These are phyloP conservation scores for Apiospora pterosperma DNA, from an alignment of 2,329 filamentous ascomycete genomes.

Conservation along the genomic window DNA sequence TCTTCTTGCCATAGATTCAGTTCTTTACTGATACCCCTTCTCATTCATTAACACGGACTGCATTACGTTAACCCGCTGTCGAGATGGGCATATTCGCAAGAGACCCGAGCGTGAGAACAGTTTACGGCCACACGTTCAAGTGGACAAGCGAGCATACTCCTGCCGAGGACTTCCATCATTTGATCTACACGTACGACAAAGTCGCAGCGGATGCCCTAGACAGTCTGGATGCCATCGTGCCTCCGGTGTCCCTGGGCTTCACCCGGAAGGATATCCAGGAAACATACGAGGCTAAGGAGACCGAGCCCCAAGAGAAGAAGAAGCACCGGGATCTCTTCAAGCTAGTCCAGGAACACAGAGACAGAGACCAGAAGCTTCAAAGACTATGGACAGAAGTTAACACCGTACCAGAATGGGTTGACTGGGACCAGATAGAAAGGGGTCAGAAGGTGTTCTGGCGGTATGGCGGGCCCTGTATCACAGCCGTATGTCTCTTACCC, in stretches of 20 bases:
- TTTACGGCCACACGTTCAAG: constrained; percentile 67
- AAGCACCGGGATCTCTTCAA: constrained; percentile 57
- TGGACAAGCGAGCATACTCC: constrained; percentile 64
- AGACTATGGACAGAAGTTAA: constrained; percentile 65
- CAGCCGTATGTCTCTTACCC: constrained; percentile 37
- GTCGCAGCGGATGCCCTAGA: constrained; percentile 65
- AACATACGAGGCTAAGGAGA: not conserved
- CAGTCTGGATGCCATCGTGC: constrained; percentile 59
- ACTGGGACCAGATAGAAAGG: constrained; percentile 71
- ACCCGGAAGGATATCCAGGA: constrained; percentile 3
- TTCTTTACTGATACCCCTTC: not conserved
- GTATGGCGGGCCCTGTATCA: constrained; percentile 66
- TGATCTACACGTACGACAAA: constrained; percentile 66
- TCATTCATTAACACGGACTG: too few species aligned
- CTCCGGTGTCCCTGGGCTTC: constrained; percentile 26
- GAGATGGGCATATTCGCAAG: not conserved
- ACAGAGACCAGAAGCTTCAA: constrained; percentile 49
- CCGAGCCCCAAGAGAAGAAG: constrained; percentile 7
- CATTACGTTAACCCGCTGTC: not conserved
- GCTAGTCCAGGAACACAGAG: constrained; percentile 56
- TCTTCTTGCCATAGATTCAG: not conserved
- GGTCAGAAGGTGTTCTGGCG: constrained; percentile 77
- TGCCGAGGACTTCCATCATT: constrained; percentile 52
- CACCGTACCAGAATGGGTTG: constrained; percentile 69
- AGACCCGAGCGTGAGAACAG: constrained; percentile 5